Percentiles rank a stretch among this genome's conserved stretches.
Conservation (phyloP, 495 filamentous ascomycete species). For the Aspergillus coremiiformis region DNA sequence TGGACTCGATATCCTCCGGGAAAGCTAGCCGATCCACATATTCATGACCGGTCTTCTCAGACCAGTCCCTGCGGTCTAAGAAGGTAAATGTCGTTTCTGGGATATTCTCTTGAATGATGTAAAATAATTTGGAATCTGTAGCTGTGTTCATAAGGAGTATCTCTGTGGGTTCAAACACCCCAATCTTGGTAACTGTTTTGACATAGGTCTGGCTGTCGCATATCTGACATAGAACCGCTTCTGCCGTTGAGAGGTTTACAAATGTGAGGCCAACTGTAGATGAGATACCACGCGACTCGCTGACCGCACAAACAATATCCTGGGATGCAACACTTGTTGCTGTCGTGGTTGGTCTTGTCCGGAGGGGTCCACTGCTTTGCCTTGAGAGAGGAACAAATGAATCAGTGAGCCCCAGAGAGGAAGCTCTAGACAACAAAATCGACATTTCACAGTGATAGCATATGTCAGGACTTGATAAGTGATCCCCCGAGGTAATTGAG, state of each 20-base stretch:
- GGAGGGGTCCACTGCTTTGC: constrained; percentile 34
- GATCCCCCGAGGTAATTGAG: neutral
- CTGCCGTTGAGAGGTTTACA: constrained; percentile 74
- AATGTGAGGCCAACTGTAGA: constrained; percentile 86
- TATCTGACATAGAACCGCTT: constrained; percentile 82
- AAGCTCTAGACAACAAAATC: constrained; percentile 10
- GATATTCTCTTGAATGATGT: constrained; percentile 65
- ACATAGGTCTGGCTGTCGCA: constrained; percentile 85
- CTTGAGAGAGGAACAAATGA: constrained; percentile 25
- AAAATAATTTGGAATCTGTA: constrained; percentile 69
- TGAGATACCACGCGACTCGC: constrained; percentile 77
- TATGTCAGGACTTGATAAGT: neutral
- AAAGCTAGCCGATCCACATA: constrained; percentile 76
- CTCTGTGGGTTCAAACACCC: constrained; percentile 67
- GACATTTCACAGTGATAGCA: neutral
- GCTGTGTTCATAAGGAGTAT: constrained; percentile 65
- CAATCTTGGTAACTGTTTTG: constrained; percentile 73
- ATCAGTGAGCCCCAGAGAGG: constrained; percentile 10
- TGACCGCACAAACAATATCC: constrained; percentile 81
- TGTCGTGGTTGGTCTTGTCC: constrained; percentile 45
- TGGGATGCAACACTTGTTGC: constrained; percentile 67
- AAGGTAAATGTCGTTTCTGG: constrained; percentile 45
- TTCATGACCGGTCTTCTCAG: constrained; percentile 70
- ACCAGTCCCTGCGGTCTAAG: constrained; percentile 81
- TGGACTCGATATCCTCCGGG: constrained; percentile 64